Base-by-base conservation (phyloP, 306 rosid genomes). In the Gynostemma pentaphyllum region DNA sequence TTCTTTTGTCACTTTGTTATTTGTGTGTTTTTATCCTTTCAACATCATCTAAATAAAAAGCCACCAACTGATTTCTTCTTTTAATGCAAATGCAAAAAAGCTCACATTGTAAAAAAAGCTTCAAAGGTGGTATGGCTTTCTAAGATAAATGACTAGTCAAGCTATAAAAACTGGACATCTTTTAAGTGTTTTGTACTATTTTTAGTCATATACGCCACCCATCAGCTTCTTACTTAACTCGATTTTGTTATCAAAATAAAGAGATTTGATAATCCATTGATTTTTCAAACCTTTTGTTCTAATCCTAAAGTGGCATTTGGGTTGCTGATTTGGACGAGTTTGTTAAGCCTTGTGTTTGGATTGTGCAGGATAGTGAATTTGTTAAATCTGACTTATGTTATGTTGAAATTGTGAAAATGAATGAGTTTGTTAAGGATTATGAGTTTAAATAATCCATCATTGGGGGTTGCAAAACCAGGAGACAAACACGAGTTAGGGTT, bases 81-180 rank as follows among this genome's bases (percentile, higher is more conserved):
- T 90, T 83, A 53, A 91, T 79, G 96, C 86, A 87, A 68, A n/a
- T n/a, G n/a, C n/a, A n/a, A n/a, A n/a, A n/a, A n/a, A n/a, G n/a
- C n/a, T n/a, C n/a, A n/a, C n/a, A n/a, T n/a, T n/a, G n/a, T 73
- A 74, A 74, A 80, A 81, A 90, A 83, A 80, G 81, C 78, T 39
- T 74, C 64, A 83, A 87, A 75, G 71, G 77, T 68, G 77, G 70
- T 62, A 65, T 76, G 70, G 66, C 80, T 74, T 76, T 80, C 82
- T 73, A 67, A 67, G 72, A 81, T 56, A 51, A 66, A 65, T 12
- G 78, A 74, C 75, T 65, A 67, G 79, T 79, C 75, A 68, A 62
- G 21, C 13, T 18, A 32, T 0, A 70, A 39, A 72, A 71, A 41
- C 44, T 64, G 27, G 37, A 40, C 69, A 65, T 47, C 72, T 61